Percentiles rank a stretch among this genome's conserved stretches.
Evolutionary conservation across 768 basidiomycete species (phyloP).

Genomic region (Tylopilus sp.): DNA sequence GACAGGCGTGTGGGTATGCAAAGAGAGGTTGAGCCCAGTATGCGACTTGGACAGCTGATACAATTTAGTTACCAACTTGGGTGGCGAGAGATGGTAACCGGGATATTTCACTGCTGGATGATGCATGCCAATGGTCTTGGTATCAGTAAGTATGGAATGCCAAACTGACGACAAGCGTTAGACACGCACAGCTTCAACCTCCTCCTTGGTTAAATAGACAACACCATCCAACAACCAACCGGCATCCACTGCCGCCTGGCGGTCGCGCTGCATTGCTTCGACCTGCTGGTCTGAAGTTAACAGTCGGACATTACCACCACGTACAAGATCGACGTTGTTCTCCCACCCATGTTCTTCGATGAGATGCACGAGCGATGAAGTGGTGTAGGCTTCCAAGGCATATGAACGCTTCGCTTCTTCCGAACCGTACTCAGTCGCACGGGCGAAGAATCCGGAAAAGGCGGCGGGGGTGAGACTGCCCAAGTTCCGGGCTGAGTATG

Average conservation of each 20-base stretch:
- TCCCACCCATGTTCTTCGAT: too few species aligned
- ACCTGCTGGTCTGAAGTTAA: slow-evolving; percentile 47
- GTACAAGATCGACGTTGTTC: too few species aligned
- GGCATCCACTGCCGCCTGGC: slow-evolving; percentile 48
- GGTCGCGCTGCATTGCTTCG: slow-evolving; percentile 39
- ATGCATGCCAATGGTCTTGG: slow-evolving; percentile 34
- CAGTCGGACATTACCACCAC: slow-evolving; percentile 48
- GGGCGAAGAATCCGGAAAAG: slow-evolving; percentile 44
- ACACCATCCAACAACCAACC: slow-evolving; percentile 46
- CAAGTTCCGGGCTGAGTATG: slow-evolving; percentile 62
- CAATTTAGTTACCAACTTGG: slow-evolving; percentile 70
- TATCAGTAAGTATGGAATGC: neutral
- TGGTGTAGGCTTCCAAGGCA: too few species aligned
- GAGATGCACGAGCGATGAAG: too few species aligned
- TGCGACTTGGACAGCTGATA: slow-evolving; percentile 42
- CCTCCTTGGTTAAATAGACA: slow-evolving; percentile 44
- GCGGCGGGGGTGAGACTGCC: slow-evolving; percentile 62
- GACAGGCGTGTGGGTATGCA: slow-evolving; percentile 77
- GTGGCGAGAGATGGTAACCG: slow-evolving; percentile 79
- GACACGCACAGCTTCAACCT: slow-evolving; percentile 45
- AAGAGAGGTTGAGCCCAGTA: slow-evolving; percentile 39
- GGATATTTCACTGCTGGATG: too few species aligned
- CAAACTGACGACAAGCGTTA: too few species aligned
- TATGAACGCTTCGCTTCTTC: too few species aligned
- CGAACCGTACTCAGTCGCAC: slow-evolving; percentile 32